A percentile compares a stretch with the other conserved stretches of the same genome.
Conservation (phyloP, 2,329 filamentous ascomycete species). For the Paraconiothyrium sp. region DNA sequence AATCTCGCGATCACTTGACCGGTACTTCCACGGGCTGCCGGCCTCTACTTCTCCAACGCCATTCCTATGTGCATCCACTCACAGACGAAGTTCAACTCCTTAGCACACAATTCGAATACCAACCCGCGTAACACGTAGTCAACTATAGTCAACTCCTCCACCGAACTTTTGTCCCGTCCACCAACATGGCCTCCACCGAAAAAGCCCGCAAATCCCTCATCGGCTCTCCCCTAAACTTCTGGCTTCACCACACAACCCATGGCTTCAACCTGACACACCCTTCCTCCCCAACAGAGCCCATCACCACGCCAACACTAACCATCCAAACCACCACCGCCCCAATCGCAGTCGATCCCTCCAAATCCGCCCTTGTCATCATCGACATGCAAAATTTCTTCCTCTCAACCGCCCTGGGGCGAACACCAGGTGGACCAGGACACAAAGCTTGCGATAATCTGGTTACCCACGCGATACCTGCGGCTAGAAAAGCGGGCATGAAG, state of each 20-base stretch:
- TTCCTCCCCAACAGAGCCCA: conserved; percentile 34
- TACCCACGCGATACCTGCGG: conserved; percentile 50
- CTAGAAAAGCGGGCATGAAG: conserved; percentile 49
- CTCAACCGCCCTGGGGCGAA: conserved; percentile 35
- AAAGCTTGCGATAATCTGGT: conserved; percentile 41
- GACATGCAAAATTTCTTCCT: conserved; percentile 59
- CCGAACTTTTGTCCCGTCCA: neutral
- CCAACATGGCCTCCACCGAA: neutral
- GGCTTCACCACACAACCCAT: conserved; percentile 54
- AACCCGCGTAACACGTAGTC: neutral
- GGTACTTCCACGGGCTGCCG: too few relatives aligned
- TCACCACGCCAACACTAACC: conserved; percentile 24
- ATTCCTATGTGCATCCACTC: neutral
- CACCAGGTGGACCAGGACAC: conserved; percentile 29
- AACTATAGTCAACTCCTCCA: neutral
- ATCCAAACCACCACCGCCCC: conserved; percentile 38
- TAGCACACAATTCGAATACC: neutral
- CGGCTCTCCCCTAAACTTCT: conserved; percentile 55
- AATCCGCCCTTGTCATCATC: conserved; percentile 53
- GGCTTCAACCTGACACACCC: conserved; percentile 61
- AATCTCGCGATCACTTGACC: too few relatives aligned
- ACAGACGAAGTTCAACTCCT: neutral
- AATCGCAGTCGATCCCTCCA: conserved; percentile 46
- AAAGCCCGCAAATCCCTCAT: conserved; percentile 49
- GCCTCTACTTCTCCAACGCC: too few relatives aligned